phyloP scores from a whole-genome alignment of 257 asterid genomes.

The Solanum neorickii region DNA sequence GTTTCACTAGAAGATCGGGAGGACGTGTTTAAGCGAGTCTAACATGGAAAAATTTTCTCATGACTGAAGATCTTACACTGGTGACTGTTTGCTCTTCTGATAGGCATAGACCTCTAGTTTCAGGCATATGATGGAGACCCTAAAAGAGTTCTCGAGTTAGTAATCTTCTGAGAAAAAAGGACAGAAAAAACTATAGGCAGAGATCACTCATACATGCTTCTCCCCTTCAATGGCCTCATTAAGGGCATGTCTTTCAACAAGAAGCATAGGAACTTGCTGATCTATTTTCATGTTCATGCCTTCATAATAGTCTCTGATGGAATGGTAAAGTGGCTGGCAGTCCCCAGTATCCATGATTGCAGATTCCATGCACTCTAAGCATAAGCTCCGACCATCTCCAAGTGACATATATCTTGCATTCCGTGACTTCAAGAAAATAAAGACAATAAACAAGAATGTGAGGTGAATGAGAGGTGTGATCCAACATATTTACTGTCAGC shows the following conservation, averaged over 20 bases:
- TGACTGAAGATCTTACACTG: conserved; percentile 45
- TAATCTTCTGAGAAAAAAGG: neutral
- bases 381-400: conserved; percentile 86
- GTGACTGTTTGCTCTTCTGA: conserved; percentile 96
- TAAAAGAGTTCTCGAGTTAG: conserved; percentile 7
- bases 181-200: neutral
- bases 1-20: neutral
- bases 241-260: conserved; percentile 89
- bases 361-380: conserved; percentile 96
- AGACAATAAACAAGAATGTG: neutral
- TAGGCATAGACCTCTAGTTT: conserved; percentile 92
- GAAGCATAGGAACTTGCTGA: conserved; percentile 95
- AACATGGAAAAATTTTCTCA: neutral
- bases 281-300: conserved; percentile 95
- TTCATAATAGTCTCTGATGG: conserved; percentile 89
- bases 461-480: neutral
- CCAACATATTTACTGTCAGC: neutral
- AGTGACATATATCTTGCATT: conserved; percentile 57
- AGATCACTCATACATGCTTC: conserved; percentile 43
- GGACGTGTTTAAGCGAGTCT: neutral
- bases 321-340: conserved; percentile 84
- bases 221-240: conserved; percentile 99
- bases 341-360: conserved; percentile 97
- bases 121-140: conserved; percentile 99
- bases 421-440: conserved; percentile 36